Percentiles rank a stretch among this genome's conserved stretches.
phyloP scores from a whole-genome alignment of 2,329 filamentous ascomycete species.

The Aspergillus hiratsukae region DNA sequence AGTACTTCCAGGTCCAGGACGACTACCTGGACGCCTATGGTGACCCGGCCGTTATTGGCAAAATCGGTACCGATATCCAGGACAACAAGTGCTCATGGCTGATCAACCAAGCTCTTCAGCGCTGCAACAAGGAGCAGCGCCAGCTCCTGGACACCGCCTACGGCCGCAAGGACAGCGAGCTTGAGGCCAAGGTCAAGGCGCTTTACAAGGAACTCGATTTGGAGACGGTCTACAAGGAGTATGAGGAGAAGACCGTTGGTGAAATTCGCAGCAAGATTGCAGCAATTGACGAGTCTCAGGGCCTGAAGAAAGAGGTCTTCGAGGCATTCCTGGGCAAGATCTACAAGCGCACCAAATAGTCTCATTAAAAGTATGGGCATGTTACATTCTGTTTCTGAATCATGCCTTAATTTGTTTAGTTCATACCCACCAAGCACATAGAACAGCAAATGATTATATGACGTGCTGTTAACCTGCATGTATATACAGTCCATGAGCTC shows the following conservation, averaged over 20 bases:
- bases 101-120: constrained; percentile 85
- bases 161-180: constrained; percentile 78
- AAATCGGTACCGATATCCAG: constrained; percentile 97
- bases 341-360: constrained; percentile 94
- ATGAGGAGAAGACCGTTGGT: constrained; percentile 81
- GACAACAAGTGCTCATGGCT: constrained; percentile 99
- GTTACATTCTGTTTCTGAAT: background rate
- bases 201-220: constrained; percentile 83
- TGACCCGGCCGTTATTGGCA: constrained; percentile 86
- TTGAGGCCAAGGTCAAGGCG: constrained; percentile 82
- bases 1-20: constrained; percentile 99
- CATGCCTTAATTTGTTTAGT: background rate
- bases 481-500: background rate
- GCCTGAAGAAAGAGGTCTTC: constrained; percentile 86
- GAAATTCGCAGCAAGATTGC: constrained; percentile 73
- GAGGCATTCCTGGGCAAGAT: constrained; percentile 91
- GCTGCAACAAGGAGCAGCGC: constrained; percentile 78
- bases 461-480: background rate
- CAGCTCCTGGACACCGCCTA: constrained; percentile 88
- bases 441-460: background rate
- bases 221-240: constrained; percentile 76
- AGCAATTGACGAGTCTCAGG: constrained; percentile 76
- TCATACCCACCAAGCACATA: background rate
- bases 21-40: constrained; percentile 99
- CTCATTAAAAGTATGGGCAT: background rate